Evolutionary conservation across 2,329 filamentous ascomycete species (phyloP).

Genomic region (Neonectria hederae): DNA sequence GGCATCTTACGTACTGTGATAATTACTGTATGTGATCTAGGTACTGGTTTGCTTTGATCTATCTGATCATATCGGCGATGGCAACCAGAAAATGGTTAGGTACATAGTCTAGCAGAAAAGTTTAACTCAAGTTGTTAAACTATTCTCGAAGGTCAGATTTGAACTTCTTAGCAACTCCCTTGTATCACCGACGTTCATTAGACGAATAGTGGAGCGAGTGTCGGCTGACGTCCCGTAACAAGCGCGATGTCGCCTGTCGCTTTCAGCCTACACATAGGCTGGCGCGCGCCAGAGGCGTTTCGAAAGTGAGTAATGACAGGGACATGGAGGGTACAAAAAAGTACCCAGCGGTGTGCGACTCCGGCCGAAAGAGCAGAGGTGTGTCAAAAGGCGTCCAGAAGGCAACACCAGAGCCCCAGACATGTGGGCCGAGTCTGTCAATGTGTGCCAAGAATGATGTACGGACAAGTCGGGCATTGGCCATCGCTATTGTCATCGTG

Average conservation of each 20-base stretch:
- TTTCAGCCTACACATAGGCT: background rate
- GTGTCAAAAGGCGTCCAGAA: background rate
- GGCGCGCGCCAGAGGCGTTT: background rate
- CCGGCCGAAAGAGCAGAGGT: background rate
- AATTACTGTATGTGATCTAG: too few species aligned
- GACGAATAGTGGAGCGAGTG: too few species aligned
- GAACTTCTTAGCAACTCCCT: background rate
- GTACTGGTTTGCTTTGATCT: too few species aligned
- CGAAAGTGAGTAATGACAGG: background rate
- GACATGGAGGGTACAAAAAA: background rate
- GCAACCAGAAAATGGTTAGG: too few species aligned
- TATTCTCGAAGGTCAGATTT: background rate
- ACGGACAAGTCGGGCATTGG: background rate
- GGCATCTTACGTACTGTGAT: too few species aligned
- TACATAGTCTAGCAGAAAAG: too few species aligned
- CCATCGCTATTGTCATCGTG: background rate
- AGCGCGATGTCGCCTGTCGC: background rate
- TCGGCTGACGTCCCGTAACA: background rate
- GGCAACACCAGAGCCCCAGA: background rate
- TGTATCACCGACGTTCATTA: background rate
- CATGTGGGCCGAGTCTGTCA: background rate
- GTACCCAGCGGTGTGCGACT: background rate
- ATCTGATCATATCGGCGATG: too few species aligned
- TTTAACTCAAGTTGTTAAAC: background rate
- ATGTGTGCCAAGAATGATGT: background rate